Base-by-base conservation (phyloP, 2,329 filamentous ascomycete genomes). In the Lachnellula subtilissima region DNA sequence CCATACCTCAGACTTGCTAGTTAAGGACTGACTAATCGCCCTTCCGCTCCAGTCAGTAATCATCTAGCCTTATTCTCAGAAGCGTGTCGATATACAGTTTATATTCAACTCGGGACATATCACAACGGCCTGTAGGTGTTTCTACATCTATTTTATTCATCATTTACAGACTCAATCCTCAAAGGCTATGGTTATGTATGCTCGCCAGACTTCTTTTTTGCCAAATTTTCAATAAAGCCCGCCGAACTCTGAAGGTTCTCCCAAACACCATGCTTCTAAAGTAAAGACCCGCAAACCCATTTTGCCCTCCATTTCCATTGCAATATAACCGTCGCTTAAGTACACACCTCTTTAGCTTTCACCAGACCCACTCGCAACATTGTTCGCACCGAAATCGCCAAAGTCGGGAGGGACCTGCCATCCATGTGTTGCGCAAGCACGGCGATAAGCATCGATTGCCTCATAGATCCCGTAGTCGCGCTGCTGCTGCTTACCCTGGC, bases 361-460 rank as follows among this genome's bases (percentile, higher is more conserved):
- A 36, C 8, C 23, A 9, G 14, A 39, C 35, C 28, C 17, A 19
- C 32, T 22, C n/a, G 8, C 43, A 14, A 19, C 12, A 45, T 45
- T 45, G 19, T 37, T 15, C 2, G 39, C 28, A 23, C 54, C 52
- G 54, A 66, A 67, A 15, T 68, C 60, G 2, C 61, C 50, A 45
- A 92, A 79, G 43, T 87, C 87, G 4, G 72, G 69, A 0, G 90
- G 89, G 3, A 92, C 74, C 48, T 76, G 69, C 91, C 91, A 96
- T 1, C 87, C 86, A 72, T 96, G 91, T 4, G 72, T 63, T 0
- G 59, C 62, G 57, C 88, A 91, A 11, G 86, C 87, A 51, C 90
- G 81, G 32, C 77, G 74, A 67, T 87, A 96, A 2, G 89, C 91
- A 0, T 84, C 80, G 1, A 91, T 75, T 0, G 91, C 91, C 69